Evolutionary conservation across 2,329 filamentous ascomycete species (phyloP).

Genomic region (Penicillium freii): DNA sequence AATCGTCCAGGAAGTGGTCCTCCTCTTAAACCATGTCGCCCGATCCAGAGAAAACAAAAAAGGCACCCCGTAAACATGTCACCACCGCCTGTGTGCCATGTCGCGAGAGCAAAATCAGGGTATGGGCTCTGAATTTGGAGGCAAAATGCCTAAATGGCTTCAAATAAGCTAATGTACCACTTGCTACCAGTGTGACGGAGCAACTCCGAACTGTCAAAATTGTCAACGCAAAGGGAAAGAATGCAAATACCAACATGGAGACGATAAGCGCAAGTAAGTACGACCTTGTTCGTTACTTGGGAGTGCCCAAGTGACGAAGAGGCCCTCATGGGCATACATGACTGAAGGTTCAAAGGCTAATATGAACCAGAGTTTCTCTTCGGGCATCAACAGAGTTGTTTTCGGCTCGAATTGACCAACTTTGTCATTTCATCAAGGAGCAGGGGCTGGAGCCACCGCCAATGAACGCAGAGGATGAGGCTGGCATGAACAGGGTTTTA

Average conservation of each 20-base stretch:
- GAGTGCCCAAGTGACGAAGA: neutral
- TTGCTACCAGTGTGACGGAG: slow-evolving; percentile 36
- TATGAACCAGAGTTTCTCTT: slow-evolving; percentile 33
- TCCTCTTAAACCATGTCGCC: slow-evolving; percentile 23
- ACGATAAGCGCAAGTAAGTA: slow-evolving; percentile 43
- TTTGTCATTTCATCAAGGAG: slow-evolving; percentile 43
- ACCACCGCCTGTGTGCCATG: slow-evolving; percentile 48
- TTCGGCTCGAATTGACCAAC: slow-evolving; percentile 39
- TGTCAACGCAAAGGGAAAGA: slow-evolving; percentile 40
- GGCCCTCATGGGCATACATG: neutral
- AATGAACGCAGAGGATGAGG: slow-evolving; percentile 41
- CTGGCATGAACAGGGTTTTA: slow-evolving; percentile 39
- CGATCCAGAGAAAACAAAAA: slow-evolving; percentile 29
- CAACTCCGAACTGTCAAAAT: slow-evolving; percentile 39
- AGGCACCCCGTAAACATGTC: slow-evolving; percentile 42
- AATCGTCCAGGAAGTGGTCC: neutral
- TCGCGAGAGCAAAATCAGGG: slow-evolving; percentile 48
- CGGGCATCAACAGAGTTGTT: slow-evolving; percentile 39
- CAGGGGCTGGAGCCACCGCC: slow-evolving; percentile 40
- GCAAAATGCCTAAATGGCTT: neutral
- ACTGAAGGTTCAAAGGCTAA: slow-evolving; percentile 11
- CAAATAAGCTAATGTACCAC: slow-evolving; percentile 8
- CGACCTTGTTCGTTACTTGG: neutral
- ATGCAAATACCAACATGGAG: slow-evolving; percentile 42
- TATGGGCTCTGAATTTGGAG: slow-evolving; percentile 19